Evolutionary conservation across 306 rosid species (phyloP), one percentile per base, ranked within the genome.

Genomic region (Gastrolobium bilobum): DNA sequence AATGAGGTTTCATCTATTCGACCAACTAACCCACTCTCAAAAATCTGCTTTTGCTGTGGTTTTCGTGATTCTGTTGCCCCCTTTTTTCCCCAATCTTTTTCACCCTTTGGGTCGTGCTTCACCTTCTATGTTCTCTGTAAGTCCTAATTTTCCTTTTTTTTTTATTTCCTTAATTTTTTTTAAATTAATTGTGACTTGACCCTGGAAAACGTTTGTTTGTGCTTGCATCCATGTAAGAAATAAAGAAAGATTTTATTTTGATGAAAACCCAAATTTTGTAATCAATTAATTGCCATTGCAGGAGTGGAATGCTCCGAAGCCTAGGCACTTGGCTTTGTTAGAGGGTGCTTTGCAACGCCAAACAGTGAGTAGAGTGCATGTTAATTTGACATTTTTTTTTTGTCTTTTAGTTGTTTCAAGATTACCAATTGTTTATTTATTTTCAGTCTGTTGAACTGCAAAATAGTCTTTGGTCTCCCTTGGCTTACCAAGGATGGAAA

Each of bases 261-360:
- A 76, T n/a, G 7, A 71, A 7, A 1, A n/a, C 5, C 59, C 29
- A 58, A 31, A 11, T 58, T 34, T 65, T 65, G 13, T 40, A 77
- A 73, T 44, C 66, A 54, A 40, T 61, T 15, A 10, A 64, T 75
- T 66, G 44, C 35, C 48, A 53, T 75, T 84, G 70, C 91, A 93
- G 97, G 99, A 95, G 57, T 88, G 91, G 97, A 91, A 82, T 88
- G 83, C 89, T 86, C 97, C 97, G 20, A 95, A 85, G 71, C 95
- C 99, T 37, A 95, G 85, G 80, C 99, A 95, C 81, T 85, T 38
- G 5, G 71, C 82, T 68, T 93, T 95, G 50, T 85, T 95, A 73
- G 84, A 79, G 75, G 90, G 91, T 81, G 98, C 96, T 60, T 77
- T 91, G 77, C 97, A 88, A 77, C 89, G 73, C 67, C 84, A 84